These are phyloP conservation scores for Pelargonium citronellum DNA, from an alignment of 441 rosid species.

Conservation along the genomic window DNA sequence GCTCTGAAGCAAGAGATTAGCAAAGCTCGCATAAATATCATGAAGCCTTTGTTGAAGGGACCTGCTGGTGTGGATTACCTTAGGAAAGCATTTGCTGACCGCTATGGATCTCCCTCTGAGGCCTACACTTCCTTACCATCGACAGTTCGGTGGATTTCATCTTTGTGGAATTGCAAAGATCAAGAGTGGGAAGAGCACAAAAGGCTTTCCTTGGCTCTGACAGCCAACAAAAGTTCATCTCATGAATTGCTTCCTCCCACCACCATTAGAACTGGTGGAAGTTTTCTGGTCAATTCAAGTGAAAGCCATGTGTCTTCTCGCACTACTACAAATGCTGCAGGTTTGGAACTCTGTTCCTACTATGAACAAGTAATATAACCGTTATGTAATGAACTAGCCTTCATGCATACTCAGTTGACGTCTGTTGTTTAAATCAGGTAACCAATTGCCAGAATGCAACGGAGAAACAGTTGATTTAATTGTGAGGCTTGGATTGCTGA, in stretches of 20 bases:
- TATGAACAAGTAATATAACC: too few relatives aligned
- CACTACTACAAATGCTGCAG: slow-evolving; percentile 30
- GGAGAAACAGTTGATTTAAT: slow-evolving; percentile 66
- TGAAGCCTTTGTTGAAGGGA: slow-evolving; percentile 78
- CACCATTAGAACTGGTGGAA: slow-evolving; percentile 69
- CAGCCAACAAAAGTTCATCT: slow-evolving; percentile 34
- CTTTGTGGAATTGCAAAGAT: slow-evolving; percentile 40
- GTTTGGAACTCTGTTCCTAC: slow-evolving; percentile 19
- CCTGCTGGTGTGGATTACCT: slow-evolving; percentile 82
- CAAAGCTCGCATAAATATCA: slow-evolving; percentile 56
- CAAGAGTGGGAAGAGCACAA: slow-evolving; percentile 77
- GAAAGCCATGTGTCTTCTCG: slow-evolving; percentile 21
- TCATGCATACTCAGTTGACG: neutral
- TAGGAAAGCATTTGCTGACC: slow-evolving; percentile 52
- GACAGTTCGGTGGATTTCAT: slow-evolving; percentile 60
- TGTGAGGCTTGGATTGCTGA: slow-evolving; percentile 74
- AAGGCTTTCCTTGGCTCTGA: slow-evolving; percentile 40
- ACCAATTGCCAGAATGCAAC: slow-evolving; percentile 50
- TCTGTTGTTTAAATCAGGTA: slow-evolving; percentile 28
- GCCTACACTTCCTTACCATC: slow-evolving; percentile 46
- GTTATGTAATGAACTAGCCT: too few relatives aligned
- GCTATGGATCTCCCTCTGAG: slow-evolving; percentile 47
- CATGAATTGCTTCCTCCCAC: slow-evolving; percentile 39
- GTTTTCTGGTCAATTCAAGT: slow-evolving; percentile 31
- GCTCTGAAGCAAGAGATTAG: slow-evolving; percentile 69